Conservation (phyloP, 306 rosid species). For the Canavalia gladiata region DNA sequence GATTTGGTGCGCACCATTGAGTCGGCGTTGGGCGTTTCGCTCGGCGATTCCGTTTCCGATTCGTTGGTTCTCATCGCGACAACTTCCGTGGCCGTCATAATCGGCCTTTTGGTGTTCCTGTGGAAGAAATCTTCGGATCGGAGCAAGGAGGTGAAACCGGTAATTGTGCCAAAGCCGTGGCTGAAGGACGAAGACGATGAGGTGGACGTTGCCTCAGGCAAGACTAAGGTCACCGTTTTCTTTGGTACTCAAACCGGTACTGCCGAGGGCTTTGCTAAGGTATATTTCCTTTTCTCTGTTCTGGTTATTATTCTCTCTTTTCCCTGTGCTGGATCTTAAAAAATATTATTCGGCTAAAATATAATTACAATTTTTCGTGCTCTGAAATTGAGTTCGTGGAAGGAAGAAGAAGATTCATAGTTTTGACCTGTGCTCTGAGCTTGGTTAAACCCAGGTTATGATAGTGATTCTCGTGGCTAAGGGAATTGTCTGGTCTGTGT, state of each 20-base stretch:
- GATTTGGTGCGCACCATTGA: conserved; percentile 69
- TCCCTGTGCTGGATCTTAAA: neutral
- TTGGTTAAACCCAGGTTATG: conserved; percentile 2
- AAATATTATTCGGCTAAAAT: neutral
- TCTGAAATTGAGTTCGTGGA: conserved; percentile 30
- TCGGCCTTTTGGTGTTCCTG: conserved; percentile 68
- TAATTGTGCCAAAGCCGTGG: conserved; percentile 61
- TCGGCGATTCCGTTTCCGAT: conserved; percentile 74
- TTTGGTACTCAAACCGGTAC: conserved; percentile 95
- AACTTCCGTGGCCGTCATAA: conserved; percentile 68
- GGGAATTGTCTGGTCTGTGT: neutral
- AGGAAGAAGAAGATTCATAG: conserved; percentile 6
- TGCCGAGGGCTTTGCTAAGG: conserved; percentile 95
- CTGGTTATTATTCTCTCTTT: neutral
- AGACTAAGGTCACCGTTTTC: conserved; percentile 72
- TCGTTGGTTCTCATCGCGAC: conserved; percentile 60
- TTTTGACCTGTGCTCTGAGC: conserved; percentile 21
- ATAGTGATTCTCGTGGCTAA: neutral
- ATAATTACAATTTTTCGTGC: neutral
- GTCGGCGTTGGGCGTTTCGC: conserved; percentile 72
- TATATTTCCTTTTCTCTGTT: conserved; percentile 12
- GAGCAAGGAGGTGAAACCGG: conserved; percentile 66
- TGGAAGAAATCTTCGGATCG: conserved; percentile 83
- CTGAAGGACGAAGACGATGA: conserved; percentile 71
- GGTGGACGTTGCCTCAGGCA: conserved; percentile 62